Percentiles rank a stretch among this genome's conserved stretches.
These are phyloP conservation scores for Dactylellina drechsleri DNA, from an alignment of 2,329 filamentous ascomycete species.

Conservation along the genomic window DNA sequence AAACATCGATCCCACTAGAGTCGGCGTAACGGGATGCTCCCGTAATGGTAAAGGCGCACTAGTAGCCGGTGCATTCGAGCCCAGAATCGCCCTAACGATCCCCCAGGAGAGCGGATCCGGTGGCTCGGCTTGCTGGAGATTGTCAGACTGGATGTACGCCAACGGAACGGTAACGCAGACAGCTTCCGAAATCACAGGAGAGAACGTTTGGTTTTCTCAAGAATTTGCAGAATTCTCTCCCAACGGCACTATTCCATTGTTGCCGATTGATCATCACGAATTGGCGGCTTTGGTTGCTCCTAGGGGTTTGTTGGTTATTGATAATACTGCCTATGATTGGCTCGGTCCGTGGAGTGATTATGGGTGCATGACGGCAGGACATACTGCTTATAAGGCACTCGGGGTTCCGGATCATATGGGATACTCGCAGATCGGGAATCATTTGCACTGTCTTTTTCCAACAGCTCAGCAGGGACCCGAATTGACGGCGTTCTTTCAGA, in stretches of 20 bases:
- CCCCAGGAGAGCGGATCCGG: conserved; percentile 72
- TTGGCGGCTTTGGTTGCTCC: conserved; percentile 69
- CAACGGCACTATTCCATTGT: conserved; percentile 61
- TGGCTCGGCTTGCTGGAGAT: conserved; percentile 71
- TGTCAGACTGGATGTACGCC: conserved; percentile 66
- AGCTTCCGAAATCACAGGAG: conserved; percentile 68
- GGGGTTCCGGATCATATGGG: conserved; percentile 69
- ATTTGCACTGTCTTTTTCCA: conserved; percentile 69
- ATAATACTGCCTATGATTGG: conserved; percentile 70
- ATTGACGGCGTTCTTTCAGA: conserved; percentile 68
- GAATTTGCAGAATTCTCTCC: conserved; percentile 62
- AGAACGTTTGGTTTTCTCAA: conserved; percentile 72
- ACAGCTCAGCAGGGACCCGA: conserved; percentile 65
- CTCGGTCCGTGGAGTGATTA: conserved; percentile 69
- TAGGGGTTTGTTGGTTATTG: conserved; percentile 67
- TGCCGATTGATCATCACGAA: conserved; percentile 70
- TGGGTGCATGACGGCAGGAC: conserved; percentile 69
- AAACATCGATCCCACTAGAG: conserved; percentile 65
- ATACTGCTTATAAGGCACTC: conserved; percentile 67
- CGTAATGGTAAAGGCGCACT: conserved; percentile 73
- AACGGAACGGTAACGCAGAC: conserved; percentile 71
- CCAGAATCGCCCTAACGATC: conserved; percentile 71
- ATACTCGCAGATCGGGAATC: conserved; percentile 68
- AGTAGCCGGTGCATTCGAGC: conserved; percentile 69
- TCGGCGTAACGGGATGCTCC: conserved; percentile 73